Evolutionary conservation across 192 early-diverging fungal species (phyloP).

Genomic region (Gamsiella multidivaricata): DNA sequence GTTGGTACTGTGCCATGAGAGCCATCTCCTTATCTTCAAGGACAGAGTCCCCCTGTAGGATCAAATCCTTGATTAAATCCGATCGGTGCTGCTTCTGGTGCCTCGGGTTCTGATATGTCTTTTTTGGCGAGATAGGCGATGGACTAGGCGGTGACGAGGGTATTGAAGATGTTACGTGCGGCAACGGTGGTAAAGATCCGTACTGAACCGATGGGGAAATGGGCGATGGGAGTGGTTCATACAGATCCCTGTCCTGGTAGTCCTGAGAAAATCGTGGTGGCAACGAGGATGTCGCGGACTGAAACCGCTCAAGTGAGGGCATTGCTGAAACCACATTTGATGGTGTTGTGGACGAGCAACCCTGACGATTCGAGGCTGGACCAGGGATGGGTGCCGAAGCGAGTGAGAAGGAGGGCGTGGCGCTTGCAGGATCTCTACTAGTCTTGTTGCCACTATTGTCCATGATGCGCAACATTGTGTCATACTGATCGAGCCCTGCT

Average conservation of each 20-base stretch:
- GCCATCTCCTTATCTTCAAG: slow-evolving; percentile 48
- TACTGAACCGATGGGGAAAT: too few relatives aligned
- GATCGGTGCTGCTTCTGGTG: slow-evolving; percentile 34
- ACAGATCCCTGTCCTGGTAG: not conserved
- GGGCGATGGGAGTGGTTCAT: slow-evolving; percentile 14
- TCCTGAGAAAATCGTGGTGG: not conserved
- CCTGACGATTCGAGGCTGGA: slow-evolving; percentile 16
- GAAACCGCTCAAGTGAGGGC: slow-evolving; percentile 1
- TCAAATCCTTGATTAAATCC: slow-evolving; percentile 43
- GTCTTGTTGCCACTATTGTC: too few relatives aligned
- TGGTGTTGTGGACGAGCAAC: not conserved
- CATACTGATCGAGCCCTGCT: not conserved
- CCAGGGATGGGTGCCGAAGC: slow-evolving; percentile 13
- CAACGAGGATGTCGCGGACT: not conserved
- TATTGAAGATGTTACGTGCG: too few relatives aligned
- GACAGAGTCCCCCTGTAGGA: slow-evolving; percentile 32
- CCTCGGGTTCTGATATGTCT: slow-evolving; percentile 7
- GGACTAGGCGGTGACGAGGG: too few relatives aligned
- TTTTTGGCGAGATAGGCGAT: not conserved
- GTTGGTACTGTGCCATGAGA: slow-evolving; percentile 48
- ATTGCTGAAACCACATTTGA: not conserved
- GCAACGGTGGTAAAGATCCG: too few relatives aligned
- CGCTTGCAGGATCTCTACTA: slow-evolving; percentile 6
- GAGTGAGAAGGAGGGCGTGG: slow-evolving; percentile 32
- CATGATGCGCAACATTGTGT: too few relatives aligned